These are phyloP conservation scores for Musa beccarii DNA, from an alignment of 176 grass and related monocot species.

Conservation along the genomic window DNA sequence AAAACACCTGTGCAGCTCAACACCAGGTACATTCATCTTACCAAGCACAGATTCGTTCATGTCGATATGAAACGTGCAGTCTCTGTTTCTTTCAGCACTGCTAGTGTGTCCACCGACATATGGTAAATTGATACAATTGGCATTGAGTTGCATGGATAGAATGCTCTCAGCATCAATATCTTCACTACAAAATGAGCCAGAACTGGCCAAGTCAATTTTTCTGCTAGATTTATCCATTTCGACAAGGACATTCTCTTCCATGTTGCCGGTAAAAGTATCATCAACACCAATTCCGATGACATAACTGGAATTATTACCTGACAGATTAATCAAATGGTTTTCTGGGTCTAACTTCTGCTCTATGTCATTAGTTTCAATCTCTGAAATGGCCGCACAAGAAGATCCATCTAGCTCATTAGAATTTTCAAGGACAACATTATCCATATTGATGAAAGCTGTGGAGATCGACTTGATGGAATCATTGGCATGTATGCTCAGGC, in stretches of 20 bases:
- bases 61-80: constrained; percentile 63
- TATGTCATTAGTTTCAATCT: constrained; percentile 35
- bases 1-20: constrained; percentile 39
- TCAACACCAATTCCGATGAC: constrained; percentile 18
- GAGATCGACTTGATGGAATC: constrained; percentile 11
- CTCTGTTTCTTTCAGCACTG: constrained; percentile 37
- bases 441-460: constrained; percentile 23
- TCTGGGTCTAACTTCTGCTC: constrained; percentile 19
- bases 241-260: constrained; percentile 28
- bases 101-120: constrained; percentile 31
- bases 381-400: constrained; percentile 18
- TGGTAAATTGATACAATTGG: constrained; percentile 22
- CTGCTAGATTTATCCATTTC: constrained; percentile 30
- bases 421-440: background rate
- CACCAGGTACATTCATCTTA: constrained; percentile 33
- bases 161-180: constrained; percentile 22
- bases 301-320: constrained; percentile 29
- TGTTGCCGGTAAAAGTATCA: constrained; percentile 19
- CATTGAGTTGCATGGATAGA: constrained; percentile 28
- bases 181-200: constrained; percentile 20
- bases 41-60: constrained; percentile 49
- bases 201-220: constrained; percentile 22
- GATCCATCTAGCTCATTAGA: constrained; percentile 9
- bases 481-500: constrained; percentile 22
- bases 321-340: constrained; percentile 12